Evolutionary conservation across 2,329 filamentous ascomycete genomes (phyloP), one percentile per base, ranked within the genome.

Genomic region (Fusarium gaditjirri): DNA sequence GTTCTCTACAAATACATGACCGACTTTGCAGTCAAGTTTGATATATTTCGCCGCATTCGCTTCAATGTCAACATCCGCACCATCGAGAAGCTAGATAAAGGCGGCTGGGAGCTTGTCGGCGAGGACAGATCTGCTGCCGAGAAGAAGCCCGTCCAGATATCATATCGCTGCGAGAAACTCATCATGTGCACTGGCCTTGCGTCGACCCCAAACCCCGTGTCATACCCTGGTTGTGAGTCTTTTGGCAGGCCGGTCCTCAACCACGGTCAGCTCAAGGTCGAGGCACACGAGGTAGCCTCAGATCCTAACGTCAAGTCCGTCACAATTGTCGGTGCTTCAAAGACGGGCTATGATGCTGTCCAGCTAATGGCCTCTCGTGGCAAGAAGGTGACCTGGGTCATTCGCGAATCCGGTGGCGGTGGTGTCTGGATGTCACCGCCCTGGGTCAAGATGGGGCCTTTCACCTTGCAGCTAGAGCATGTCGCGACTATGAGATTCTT

Each of bases 41-140:
- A 52, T 12, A 36, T 52, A 1, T 52, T 52, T 8, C 47, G 31
- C 13, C 47, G 31, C 14, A 52, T 36, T 6, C 47, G 23, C 17
- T 52, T 36, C 17, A 36, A 27, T 6, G 13, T 52, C 23, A 52
- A 52, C 13, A 36, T 52, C 2, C 31, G 17, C 12, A 52, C 31
- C 0, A 36, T 52, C 4, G 12, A 52, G 19, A 52, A 52, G n/a
- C n/a, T 36, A 21, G 47, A 36, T 0, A 19, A 52, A 21, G n/a
- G 31, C 1, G 23, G 47, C 31, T 52, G 31, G 31, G 47, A 27
- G 3, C 47, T 52, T 5, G 3, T 25, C 1, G 31, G 47, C 3
- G 31, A 27, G 2, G 23, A 36, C 2, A 4, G 0, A 10, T 5
- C 12, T 2, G 8, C 11, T 7, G 11, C 8, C 14, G n/a, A 33